Percentiles rank a stretch among this genome's conserved stretches.
These are phyloP conservation scores for Microsporum canis DNA, from an alignment of 2,329 filamentous ascomycete genomes.

Conservation along the genomic window DNA sequence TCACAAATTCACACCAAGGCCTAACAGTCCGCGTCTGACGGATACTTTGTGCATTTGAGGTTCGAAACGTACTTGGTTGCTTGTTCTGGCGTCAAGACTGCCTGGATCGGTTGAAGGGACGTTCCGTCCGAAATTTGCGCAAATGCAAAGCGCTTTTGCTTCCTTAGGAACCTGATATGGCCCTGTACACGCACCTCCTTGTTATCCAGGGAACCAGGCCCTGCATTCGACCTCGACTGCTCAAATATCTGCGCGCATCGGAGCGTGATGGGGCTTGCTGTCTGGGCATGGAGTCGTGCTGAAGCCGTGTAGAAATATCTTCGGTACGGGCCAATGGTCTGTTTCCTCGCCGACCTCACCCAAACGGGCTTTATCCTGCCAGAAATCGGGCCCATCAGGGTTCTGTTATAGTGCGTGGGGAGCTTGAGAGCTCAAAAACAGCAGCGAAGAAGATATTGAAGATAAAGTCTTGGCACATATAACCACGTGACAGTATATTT, in stretches of 20 bases:
- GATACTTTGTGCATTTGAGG: neutral
- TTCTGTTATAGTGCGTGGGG: neutral
- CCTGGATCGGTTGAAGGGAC: slow-evolving; percentile 66
- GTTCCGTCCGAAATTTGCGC: slow-evolving; percentile 81
- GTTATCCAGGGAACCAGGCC: slow-evolving; percentile 24
- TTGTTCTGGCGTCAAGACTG: slow-evolving; percentile 60
- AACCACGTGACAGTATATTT: neutral
- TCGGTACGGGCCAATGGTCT: slow-evolving; percentile 30
- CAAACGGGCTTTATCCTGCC: neutral
- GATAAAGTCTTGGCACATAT: neutral
- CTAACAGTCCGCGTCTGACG: neutral
- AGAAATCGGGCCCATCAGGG: neutral
- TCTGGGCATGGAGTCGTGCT: slow-evolving; percentile 22
- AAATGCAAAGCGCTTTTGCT: slow-evolving; percentile 76
- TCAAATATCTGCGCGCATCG: slow-evolving; percentile 32
- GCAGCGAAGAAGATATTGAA: neutral
- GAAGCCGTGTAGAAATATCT: slow-evolving; percentile 29
- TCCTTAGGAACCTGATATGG: slow-evolving; percentile 71
- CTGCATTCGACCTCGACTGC: slow-evolving; percentile 17
- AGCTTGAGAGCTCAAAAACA: neutral
- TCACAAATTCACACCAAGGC: neutral
- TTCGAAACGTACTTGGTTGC: slow-evolving; percentile 55
- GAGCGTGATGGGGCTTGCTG: slow-evolving; percentile 17
- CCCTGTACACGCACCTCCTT: slow-evolving; percentile 54
- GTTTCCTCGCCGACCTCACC: neutral